Conservation (phyloP, 257 asterid genomes). For the Solanum virginianum region DNA sequence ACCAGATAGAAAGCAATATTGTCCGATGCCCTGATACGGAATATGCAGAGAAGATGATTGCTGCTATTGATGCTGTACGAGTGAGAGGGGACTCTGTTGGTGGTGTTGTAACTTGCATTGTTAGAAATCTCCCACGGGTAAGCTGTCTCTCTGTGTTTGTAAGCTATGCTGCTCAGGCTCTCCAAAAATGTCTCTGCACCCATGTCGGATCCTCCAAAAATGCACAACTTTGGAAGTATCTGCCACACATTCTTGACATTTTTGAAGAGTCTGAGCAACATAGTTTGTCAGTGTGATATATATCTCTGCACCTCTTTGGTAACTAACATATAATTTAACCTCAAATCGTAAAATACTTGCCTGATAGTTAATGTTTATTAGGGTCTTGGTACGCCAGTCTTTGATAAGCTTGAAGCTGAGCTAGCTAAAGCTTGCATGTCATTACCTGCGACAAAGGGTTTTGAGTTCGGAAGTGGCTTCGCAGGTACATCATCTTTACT, state of each 20-base stretch:
- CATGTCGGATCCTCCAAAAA: too few species aligned
- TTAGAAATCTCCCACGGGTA: conserved; percentile 86
- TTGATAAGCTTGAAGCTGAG: conserved; percentile 98
- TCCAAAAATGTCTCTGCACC: too few species aligned
- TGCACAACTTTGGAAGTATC: too few species aligned
- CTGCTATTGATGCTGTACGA: conserved; percentile 90
- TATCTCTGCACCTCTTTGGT: neutral
- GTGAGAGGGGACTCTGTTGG: conserved; percentile 96
- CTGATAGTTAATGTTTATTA: conserved; percentile 13
- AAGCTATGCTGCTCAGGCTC: neutral
- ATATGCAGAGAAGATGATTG: conserved; percentile 96
- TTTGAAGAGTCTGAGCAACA: too few species aligned
- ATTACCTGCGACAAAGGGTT: conserved; percentile 94
- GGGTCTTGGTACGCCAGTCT: conserved; percentile 99
- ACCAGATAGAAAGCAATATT: conserved; percentile 78
- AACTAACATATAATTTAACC: neutral
- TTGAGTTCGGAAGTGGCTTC: conserved; percentile 96
- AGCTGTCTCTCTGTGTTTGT: neutral
- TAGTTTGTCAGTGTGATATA: neutral
- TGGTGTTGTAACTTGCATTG: conserved; percentile 97
- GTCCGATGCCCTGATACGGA: conserved; percentile 91
- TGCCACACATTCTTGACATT: too few species aligned
- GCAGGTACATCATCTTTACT: conserved; percentile 37
- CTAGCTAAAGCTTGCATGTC: conserved; percentile 90
- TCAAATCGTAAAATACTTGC: neutral